A percentile compares a stretch with the other conserved stretches of the same genome.
Evolutionary conservation across 139 green algal genomes (phyloP).

Genomic region (Pycnococcus provasolii): DNA sequence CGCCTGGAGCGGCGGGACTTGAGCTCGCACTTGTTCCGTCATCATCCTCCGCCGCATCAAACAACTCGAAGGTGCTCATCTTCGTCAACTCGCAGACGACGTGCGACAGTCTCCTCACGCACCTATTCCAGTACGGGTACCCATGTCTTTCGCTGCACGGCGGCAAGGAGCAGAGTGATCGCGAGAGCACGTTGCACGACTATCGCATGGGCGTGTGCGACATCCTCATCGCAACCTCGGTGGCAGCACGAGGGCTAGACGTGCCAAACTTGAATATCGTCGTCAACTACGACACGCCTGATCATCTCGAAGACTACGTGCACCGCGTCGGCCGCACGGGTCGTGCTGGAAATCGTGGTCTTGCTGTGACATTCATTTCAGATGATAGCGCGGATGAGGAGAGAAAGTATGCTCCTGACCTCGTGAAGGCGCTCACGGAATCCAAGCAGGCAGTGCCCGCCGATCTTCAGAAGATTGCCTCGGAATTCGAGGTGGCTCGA

Average conservation of each 20-base stretch:
- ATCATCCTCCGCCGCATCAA: neutral
- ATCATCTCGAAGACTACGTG: constrained; percentile 98
- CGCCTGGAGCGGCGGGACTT: neutral
- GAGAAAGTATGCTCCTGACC: constrained; percentile 80
- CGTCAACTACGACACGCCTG: constrained; percentile 93
- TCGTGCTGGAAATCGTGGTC: constrained; percentile 71
- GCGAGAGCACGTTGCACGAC: constrained; percentile 86
- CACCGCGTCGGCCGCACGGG: constrained; percentile 84
- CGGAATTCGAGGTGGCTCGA: constrained; percentile 61
- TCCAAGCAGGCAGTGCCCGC: constrained; percentile 58
- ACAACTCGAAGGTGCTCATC: constrained; percentile 45
- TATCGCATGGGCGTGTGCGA: constrained; percentile 91
- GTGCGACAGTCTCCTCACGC: constrained; percentile 83
- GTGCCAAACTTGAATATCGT: constrained; percentile 87
- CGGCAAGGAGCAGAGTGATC: constrained; percentile 92
- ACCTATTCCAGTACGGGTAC: constrained; percentile 76
- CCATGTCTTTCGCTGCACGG: constrained; percentile 88
- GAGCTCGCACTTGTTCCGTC: neutral
- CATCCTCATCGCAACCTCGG: constrained; percentile 52
- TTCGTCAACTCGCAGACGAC: constrained; percentile 84
- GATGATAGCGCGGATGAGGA: constrained; percentile 47
- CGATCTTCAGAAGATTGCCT: constrained; percentile 58
- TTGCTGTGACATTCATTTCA: constrained; percentile 88
- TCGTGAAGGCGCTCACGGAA: constrained; percentile 87
- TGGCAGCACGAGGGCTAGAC: constrained; percentile 89